Conservation (phyloP, 2,329 filamentous ascomycete genomes). For the Aspergillus cejpii region DNA sequence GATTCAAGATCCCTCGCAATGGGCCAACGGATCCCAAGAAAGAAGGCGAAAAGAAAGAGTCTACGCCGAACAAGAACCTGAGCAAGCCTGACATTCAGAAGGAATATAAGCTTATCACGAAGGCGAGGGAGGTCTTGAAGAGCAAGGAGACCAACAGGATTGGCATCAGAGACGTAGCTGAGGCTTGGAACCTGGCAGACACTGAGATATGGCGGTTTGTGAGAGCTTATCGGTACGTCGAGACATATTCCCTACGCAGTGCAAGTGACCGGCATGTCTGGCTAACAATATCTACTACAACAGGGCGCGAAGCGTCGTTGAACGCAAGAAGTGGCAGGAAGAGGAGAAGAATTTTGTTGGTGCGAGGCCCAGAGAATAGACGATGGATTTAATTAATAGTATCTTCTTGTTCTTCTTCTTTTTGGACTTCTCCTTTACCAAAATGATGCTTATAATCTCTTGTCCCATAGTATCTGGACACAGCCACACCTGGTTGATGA, state of each 20-base stretch:
- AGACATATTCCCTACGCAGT: background rate
- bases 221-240: conserved; percentile 47
- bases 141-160: conserved; percentile 33
- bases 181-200: conserved; percentile 56
- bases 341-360: conserved; percentile 53
- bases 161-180: conserved; percentile 41
- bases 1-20: conserved; percentile 65
- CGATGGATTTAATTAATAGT: conserved; percentile 5
- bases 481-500: background rate
- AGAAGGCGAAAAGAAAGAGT: conserved; percentile 29
- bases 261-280: background rate
- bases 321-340: conserved; percentile 54
- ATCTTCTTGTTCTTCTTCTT: background rate
- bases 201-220: conserved; percentile 60
- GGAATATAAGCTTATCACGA: conserved; percentile 47
- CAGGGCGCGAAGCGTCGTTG: conserved; percentile 50
- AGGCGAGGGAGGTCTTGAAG: conserved; percentile 43
- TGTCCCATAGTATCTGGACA: background rate
- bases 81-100: conserved; percentile 33
- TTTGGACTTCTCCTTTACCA: conserved; percentile 1
- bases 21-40: conserved; percentile 36
- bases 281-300: background rate
- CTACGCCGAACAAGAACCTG: conserved; percentile 33
- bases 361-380: conserved; percentile 25
- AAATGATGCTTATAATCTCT: background rate